Evolutionary conservation across 1,139 yeast genomes (phyloP).

Genomic region (Pneumocystis jirovecii): DNA sequence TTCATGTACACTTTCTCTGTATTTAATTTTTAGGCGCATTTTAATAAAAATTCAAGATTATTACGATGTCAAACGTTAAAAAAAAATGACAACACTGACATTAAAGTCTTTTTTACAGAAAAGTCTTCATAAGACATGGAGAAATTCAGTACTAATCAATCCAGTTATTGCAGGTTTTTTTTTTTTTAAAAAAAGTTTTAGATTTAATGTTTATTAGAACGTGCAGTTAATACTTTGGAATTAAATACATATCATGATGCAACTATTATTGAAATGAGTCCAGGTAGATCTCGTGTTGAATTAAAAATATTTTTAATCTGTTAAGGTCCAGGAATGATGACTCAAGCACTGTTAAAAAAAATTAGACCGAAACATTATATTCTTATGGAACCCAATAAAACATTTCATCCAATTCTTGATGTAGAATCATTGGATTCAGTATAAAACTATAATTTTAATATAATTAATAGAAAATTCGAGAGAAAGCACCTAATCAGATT

Average conservation of each 20-base stretch:
- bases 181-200: neutral
- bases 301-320: neutral
- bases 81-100: neutral
- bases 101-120: neutral
- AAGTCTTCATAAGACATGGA: neutral
- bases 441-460: neutral
- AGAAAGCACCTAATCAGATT: neutral
- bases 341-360: neutral
- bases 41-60: neutral
- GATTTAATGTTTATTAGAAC: neutral
- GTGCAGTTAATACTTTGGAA: neutral
- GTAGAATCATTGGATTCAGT: neutral
- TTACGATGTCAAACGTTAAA: neutral
- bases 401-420: conserved; percentile 17
- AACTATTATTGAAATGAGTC: neutral
- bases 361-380: neutral
- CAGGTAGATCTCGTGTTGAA: neutral
- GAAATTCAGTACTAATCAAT: neutral
- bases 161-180: neutral
- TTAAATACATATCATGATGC: neutral
- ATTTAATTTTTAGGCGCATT: neutral
- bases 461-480: neutral
- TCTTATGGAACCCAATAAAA: conserved; percentile 17
- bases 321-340: neutral
- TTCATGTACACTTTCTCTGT: neutral